Conservation (phyloP, 2,329 filamentous ascomycete species). For the Calcarisporium arbuscula region DNA sequence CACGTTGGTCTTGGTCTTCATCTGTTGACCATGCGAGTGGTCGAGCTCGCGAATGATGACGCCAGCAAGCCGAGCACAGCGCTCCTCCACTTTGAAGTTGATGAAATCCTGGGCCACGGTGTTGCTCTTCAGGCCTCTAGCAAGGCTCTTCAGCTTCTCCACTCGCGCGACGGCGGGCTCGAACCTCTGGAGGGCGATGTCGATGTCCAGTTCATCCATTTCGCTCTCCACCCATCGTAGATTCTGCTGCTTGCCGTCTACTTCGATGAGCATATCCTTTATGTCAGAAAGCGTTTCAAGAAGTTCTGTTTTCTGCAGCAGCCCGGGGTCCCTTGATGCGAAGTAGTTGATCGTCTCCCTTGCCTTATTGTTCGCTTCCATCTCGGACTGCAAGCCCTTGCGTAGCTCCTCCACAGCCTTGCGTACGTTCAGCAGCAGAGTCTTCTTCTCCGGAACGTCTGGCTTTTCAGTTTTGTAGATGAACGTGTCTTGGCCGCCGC, state of each 20-base stretch:
- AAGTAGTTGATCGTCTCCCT: slow-evolving; percentile 84
- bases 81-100: slow-evolving; percentile 81
- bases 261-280: slow-evolving; percentile 87
- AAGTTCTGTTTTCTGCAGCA: slow-evolving; percentile 73
- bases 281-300: slow-evolving; percentile 72
- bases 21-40: slow-evolving; percentile 69
- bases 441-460: slow-evolving; percentile 70
- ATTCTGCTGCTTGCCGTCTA: slow-evolving; percentile 94
- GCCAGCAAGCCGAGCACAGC: slow-evolving; percentile 68
- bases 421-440: slow-evolving; percentile 80
- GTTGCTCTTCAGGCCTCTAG: slow-evolving; percentile 77
- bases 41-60: slow-evolving; percentile 73
- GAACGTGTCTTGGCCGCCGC: slow-evolving; percentile 81
- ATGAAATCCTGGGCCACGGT: slow-evolving; percentile 86
- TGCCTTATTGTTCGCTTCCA: slow-evolving; percentile 78
- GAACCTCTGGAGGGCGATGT: slow-evolving; percentile 85
- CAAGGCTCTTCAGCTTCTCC: slow-evolving; percentile 76
- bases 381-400: slow-evolving; percentile 76
- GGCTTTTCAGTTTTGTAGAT: slow-evolving; percentile 87
- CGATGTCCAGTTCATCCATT: slow-evolving; percentile 93
- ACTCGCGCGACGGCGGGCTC: slow-evolving; percentile 78
- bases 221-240: slow-evolving; percentile 92
- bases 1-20: slow-evolving; percentile 73
- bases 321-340: slow-evolving; percentile 67
- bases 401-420: slow-evolving; percentile 90